Evolutionary conservation across 2,329 filamentous ascomycete genomes (phyloP), one percentile per base, ranked within the genome.

Genomic region (Plectosphaerella sp.): DNA sequence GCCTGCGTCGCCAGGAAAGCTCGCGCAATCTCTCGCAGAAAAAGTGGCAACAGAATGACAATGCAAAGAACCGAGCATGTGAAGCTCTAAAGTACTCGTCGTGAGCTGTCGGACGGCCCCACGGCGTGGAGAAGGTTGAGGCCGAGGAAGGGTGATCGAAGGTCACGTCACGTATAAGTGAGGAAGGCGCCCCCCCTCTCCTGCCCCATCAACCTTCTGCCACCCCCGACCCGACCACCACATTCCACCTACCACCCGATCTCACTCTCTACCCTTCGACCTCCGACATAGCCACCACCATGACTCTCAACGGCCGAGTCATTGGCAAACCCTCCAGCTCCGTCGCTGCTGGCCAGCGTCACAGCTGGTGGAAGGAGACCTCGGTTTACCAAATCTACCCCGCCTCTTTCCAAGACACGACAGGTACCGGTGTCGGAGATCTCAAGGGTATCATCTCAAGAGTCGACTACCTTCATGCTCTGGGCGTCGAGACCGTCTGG

Each of bases 361-460:
- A 63, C 33, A 61, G 63, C 15, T 84, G 80, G 80, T 84, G 82
- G 81, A 83, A 83, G 58, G 79, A 84, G 62, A 75, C 73, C 48
- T 72, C 77, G 10, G 78, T 84, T 20, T 85, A 85, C 61, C 80
- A 85, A 57, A 76, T 85, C 55, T 85, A 84, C 61, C 79, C 80
- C 3, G 76, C 81, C n/a, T 81, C 77, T 24, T 84, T 84, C 68
- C 75, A 80, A 56, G 80, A 83, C 62, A 77, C 76, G 42, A 82
- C 77, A 18, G 77, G 76, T 41, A 75, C 79, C 52, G 80, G 80
- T 5, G 65, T 76, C 46, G 80, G 80, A 41, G 80, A 83, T 54
- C 65, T 84, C n/a, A 73, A 73, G 46, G 80, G 81, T 37, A 80
- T 84, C 57, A 80, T 81, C 48, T 76, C 75, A 15, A 72, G 78